Evolutionary conservation across 169 alveolate genomes (phyloP), one percentile per base, ranked within the genome.

Genomic region (Plasmodium vinckei): DNA sequence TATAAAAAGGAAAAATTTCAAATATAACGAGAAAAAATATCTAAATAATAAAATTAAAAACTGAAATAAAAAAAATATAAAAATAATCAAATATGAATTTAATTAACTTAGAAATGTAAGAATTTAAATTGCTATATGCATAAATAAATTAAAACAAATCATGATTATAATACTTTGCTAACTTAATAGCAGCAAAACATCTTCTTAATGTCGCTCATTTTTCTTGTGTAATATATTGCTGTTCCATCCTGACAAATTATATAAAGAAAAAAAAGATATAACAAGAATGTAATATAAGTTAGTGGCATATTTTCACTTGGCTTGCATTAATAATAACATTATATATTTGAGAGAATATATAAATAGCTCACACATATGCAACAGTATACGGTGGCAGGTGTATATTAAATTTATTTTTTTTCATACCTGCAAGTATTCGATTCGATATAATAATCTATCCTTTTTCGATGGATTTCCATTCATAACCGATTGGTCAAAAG

Each of bases 241-340:
- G 90, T 82, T 70, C 90, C 90, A 59, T 82, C 90, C 84, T 75
- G 65, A 15, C n/a, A 25, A 75, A 21, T 61, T 64, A 5, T 42
- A 25, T n/a, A 63, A 25, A 63, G 12, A 39, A 54, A 56, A 19
- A 44, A 57, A 59, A 59, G 13, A 39, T 19, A 9, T 9, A 61
- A 42, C 21, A 15, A 12, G 53, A 23, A 49, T 13, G 59, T 51
- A 51, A 15, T 6, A 51, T 13, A 51, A 51, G 59, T 33, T 33
- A 33, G 42, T 33, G 42, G 42, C 42, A 33, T 33, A 33, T 33
- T 2, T 33, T 0, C 42, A 33, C 42, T 33, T 33, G 6, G 7
- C 42, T 5, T 4, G 42, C 3, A 33, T 33, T 33, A 33, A 33
- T 33, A 33, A 33, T 33, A 33, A 4, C 42, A 33, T 33, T 33